Base-by-base conservation (phyloP, 2,329 filamentous ascomycete species). In the Cladosporium sp. region DNA sequence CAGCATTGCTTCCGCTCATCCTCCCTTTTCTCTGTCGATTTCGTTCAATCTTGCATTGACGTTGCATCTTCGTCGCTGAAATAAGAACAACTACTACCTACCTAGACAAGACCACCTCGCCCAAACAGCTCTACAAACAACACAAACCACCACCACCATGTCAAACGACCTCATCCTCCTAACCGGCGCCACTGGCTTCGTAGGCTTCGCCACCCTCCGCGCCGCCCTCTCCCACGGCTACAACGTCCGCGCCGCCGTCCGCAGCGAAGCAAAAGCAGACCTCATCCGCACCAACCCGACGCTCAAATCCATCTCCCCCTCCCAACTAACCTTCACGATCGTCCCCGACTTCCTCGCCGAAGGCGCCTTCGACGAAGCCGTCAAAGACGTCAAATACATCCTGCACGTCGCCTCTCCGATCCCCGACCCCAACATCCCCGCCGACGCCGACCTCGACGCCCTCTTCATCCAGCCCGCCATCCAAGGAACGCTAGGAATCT, bases 281-380 rank as follows among this genome's bases (percentile, higher is more conserved):
- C 51, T 59, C 48, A 51, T 52, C 20, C 46, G 48, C 16, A 53
- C 55, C 12, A 55, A 56, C 19, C 38, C 51, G 6, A 41, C 27
- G 8, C 16, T 54, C 15, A 45, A 52, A 18, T 20, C 39, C 4
- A n/a, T 35, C 20, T 18, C 12, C 19, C 38, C 35, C 7, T 22
- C 39, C 4, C 36, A 47, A 29, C 50, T 58, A 12, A 42, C 33
- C n/a, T 55, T 57, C 45, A 52, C 59, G 18, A 50, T 69, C 29
- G 66, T 75, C 1, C 66, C 69, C 1, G 68, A 73, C 43, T 65
- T 73, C 19, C 57, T 62, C 0, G 57, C 55, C 3, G 57, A 61
- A 0, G 63, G 63, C 13, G 71, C 72, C 2, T 74, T 70, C 43
- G 66, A 73, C 22, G 62, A 70, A 22, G 70, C 69, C 11, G 62